Base-by-base conservation (phyloP, 2,329 filamentous ascomycete genomes). In the Hypoxylon sp. region DNA sequence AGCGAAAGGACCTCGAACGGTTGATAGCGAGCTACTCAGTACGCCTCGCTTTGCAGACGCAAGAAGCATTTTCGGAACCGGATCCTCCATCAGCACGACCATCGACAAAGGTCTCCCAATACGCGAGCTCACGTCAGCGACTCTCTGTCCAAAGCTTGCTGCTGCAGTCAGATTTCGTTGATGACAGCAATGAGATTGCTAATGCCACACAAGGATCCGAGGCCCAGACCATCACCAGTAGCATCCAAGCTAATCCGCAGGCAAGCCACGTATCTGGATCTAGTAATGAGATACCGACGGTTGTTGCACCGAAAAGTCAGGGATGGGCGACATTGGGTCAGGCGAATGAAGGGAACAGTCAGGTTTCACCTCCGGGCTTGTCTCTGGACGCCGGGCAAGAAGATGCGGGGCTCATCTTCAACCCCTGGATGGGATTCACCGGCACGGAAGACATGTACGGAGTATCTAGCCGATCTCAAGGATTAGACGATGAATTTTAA, bases 91-190 rank as follows among this genome's bases (percentile, higher is more conserved):
- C 56, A 48, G 55, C 61, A 27, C 72, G 65, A 32, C 64, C 64
- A 5, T 69, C 64, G 44, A 71, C 70, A 15, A 74, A 73, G 48
- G 62, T 77, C 35, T 78, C 76, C 3, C 74, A 73, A 8, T 75
- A 74, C 53, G 77, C 76, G 17, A 76, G 65, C 54, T 74, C 75
- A 19, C 75, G 75, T n/a, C 77, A 79, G 65, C 72, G 79, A 2
- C 77, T 82, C 0, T 80, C 79, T 0, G 80, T 82, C 10, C 80
- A 82, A 58, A 82, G 80, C 35, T 70, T 82, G 3, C 73, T 82
- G 6, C 71, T 80, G 2, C 80, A 81, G 24, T 79, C 80, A 0
- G 78, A 79, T 46, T 82, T 82, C 31, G 73, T 79, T 11, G 80
- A 82, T 62, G 79, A 82, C 58, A 81, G 80, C 35, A 74, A 78